Percentiles rank a stretch among this genome's conserved stretches.
These are phyloP conservation scores for Artemisia annua DNA, from an alignment of 129 eudicot genomes.

Conservation along the genomic window DNA sequence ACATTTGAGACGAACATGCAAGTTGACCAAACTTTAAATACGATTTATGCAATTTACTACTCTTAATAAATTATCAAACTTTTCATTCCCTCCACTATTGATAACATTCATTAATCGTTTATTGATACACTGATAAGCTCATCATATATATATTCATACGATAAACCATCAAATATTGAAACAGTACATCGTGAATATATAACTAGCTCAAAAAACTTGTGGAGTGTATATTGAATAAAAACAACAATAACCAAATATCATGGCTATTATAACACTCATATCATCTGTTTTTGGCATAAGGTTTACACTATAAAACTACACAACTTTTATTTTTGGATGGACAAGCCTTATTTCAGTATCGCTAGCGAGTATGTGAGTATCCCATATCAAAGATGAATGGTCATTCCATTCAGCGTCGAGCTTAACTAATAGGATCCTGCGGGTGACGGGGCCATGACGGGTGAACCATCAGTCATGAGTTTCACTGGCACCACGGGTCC, in stretches of 20 bases:
- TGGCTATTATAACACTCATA: not conserved
- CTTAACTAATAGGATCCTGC: not conserved
- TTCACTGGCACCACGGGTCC: conserved; percentile 38
- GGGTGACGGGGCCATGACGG: conserved; percentile 18
- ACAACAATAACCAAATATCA: not conserved
- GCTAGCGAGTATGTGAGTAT: not conserved
- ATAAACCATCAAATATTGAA: no score
- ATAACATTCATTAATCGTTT: no score
- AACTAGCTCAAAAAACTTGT: no score
- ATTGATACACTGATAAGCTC: no score
- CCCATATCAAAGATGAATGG: not conserved
- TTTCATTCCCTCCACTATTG: no score
- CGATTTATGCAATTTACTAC: no score
- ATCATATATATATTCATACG: no score
- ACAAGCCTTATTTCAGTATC: not conserved
- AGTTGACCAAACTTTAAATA: no score
- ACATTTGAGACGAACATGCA: no score
- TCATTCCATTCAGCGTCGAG: not conserved
- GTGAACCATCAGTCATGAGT: conserved; percentile 16
- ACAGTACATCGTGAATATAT: no score
- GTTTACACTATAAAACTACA: not conserved
- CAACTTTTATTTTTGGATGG: not conserved
- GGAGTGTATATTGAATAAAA: no score
- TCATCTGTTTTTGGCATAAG: not conserved
- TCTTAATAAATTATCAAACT: no score